phyloP scores from a whole-genome alignment of 768 basidiomycete species.

The Mycena capillaripes region DNA sequence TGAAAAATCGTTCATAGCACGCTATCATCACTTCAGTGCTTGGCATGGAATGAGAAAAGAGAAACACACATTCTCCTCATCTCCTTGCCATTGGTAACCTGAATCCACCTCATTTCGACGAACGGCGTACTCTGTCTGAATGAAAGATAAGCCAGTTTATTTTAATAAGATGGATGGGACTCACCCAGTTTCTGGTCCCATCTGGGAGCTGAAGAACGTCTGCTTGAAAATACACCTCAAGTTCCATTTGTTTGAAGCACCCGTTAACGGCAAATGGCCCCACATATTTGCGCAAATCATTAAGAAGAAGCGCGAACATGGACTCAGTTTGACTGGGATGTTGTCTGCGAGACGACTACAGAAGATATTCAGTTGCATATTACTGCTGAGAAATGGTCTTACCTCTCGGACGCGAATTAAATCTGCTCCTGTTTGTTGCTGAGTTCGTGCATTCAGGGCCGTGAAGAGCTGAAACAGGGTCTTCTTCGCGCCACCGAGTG shows the following conservation, averaged over 20 bases:
- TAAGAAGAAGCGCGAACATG: slow-evolving; percentile 43
- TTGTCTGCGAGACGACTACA: slow-evolving; percentile 43
- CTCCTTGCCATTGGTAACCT: slow-evolving; percentile 38
- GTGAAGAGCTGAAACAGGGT: slow-evolving; percentile 40
- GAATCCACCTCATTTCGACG: slow-evolving; percentile 17
- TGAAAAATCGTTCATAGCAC: slow-evolving; percentile 41
- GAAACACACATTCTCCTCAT: slow-evolving; percentile 35
- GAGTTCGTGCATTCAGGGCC: slow-evolving; percentile 42
- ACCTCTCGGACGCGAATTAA: slow-evolving; percentile 39
- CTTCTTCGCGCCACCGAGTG: slow-evolving; percentile 42
- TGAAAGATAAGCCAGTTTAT: neutral
- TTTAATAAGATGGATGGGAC: slow-evolving; percentile 1
- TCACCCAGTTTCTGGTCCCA: slow-evolving; percentile 45
- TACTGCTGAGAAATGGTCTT: neutral
- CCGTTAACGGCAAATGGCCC: slow-evolving; percentile 49
- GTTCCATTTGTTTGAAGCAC: slow-evolving; percentile 47
- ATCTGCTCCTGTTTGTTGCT: slow-evolving; percentile 25
- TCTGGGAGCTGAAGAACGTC: slow-evolving; percentile 42
- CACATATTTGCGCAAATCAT: slow-evolving; percentile 39
- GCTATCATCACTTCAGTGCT: slow-evolving; percentile 31
- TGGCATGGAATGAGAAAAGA: neutral
- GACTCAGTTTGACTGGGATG: slow-evolving; percentile 44
- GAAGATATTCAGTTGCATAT: neutral
- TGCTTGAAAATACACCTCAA: slow-evolving; percentile 45
- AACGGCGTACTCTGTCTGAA: slow-evolving; percentile 39